Percentiles rank a stretch among this genome's conserved stretches.
Conservation (phyloP, 768 basidiomycete species). For the Lactarius pseudohatsudake region DNA sequence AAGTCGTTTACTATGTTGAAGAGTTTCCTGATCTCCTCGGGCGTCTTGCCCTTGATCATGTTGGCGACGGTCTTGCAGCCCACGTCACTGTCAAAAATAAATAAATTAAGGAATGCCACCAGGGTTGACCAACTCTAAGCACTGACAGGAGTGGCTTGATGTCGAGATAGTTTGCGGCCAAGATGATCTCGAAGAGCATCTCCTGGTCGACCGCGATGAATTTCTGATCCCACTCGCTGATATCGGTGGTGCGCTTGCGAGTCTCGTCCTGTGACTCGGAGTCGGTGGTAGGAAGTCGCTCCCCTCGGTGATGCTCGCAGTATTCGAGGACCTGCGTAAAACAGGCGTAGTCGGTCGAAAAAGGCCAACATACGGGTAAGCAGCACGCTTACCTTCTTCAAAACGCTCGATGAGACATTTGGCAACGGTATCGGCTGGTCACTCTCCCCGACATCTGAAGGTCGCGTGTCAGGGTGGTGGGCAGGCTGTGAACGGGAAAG, state of each 20-base stretch:
- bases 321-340: conserved; percentile 85
- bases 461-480: conserved; percentile 19
- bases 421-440: conserved; percentile 94
- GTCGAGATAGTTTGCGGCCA: conserved; percentile 99
- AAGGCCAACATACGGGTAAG: neutral
- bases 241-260: conserved; percentile 96
- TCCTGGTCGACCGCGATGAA: conserved; percentile 99
- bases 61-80: conserved; percentile 99
- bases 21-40: conserved; percentile 97
- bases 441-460: conserved; percentile 86
- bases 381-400: conserved; percentile 74
- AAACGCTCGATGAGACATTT: conserved; percentile 87
- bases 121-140: neutral
- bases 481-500: conserved; percentile 16
- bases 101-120: conserved; percentile 10
- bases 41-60: conserved; percentile 99
- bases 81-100: conserved; percentile 63
- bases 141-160: conserved; percentile 93
- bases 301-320: conserved; percentile 98
- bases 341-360: conserved; percentile 12
- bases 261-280: conserved; percentile 87
- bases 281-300: conserved; percentile 89
- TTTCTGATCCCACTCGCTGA: conserved; percentile 99
- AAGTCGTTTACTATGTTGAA: conserved; percentile 99
- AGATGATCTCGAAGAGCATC: conserved; percentile 99